A percentile compares a stretch with the other conserved stretches of the same genome.
Evolutionary conservation across 2,329 filamentous ascomycete genomes (phyloP).

Genomic region (Harringtonia aguacate): DNA sequence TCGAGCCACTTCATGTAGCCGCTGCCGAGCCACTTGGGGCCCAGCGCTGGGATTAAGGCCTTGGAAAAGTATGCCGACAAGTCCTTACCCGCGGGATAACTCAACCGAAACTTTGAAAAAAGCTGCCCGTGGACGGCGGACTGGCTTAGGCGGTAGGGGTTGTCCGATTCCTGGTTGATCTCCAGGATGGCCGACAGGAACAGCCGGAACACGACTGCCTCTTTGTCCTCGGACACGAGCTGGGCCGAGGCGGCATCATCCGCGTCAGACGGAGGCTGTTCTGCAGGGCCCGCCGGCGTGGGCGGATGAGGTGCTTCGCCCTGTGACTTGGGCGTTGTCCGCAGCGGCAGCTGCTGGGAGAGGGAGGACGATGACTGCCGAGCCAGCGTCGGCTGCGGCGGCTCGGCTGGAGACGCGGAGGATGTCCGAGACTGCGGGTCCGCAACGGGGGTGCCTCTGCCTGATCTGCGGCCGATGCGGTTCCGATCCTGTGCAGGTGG

Average conservation of each 20-base stretch:
- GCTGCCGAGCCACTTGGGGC: slow-evolving; percentile 21
- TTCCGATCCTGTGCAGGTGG: slow-evolving; percentile 2
- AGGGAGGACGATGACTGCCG: not conserved
- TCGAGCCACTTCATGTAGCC: slow-evolving; percentile 24
- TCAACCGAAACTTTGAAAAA: slow-evolving; percentile 30
- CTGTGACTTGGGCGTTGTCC: not conserved
- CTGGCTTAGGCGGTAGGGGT: slow-evolving; percentile 16
- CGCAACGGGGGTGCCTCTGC: slow-evolving; percentile 1
- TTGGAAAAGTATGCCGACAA: slow-evolving; percentile 33
- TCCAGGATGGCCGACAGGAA: slow-evolving; percentile 16
- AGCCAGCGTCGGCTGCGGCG: not conserved
- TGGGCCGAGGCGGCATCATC: not conserved
- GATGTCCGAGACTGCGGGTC: not conserved
- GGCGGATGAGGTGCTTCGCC: slow-evolving; percentile 1
- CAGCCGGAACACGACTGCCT: not conserved
- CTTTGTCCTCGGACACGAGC: not conserved
- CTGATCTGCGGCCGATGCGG: slow-evolving; percentile 5
- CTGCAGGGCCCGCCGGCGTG: not conserved
- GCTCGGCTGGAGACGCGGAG: not conserved
- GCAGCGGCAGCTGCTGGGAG: not conserved
- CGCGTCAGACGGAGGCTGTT: not conserved
- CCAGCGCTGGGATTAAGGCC: slow-evolving; percentile 25
- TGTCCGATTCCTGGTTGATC: slow-evolving; percentile 15
- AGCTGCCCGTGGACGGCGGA: slow-evolving; percentile 22
- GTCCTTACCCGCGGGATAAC: slow-evolving; percentile 24